Evolutionary conservation across 2,329 filamentous ascomycete species (phyloP).

Genomic region (Phyllosticta citribraziliensis): DNA sequence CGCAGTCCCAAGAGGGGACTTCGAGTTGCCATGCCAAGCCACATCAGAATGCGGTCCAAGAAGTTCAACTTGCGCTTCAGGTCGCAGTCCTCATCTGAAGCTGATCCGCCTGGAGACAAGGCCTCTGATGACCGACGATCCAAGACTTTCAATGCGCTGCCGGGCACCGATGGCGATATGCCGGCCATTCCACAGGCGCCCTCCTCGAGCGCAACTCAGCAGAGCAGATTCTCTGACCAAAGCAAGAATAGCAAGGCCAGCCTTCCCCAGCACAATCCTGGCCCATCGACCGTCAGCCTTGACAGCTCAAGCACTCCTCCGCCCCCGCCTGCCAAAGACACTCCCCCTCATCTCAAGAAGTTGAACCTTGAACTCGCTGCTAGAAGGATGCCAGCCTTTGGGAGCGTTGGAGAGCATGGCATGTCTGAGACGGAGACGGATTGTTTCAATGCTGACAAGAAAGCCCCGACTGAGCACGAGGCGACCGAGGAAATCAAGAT

Average conservation of each 20-base stretch:
- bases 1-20: not conserved
- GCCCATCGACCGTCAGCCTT: not conserved
- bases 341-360: constrained; percentile 23
- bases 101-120: not conserved
- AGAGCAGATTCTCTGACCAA: no score
- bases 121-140: not conserved
- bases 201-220: no score
- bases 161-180: not conserved
- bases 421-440: not conserved
- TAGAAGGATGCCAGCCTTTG: not conserved
- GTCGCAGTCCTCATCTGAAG: not conserved
- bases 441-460: not conserved
- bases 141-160: not conserved
- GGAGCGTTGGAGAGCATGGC: not conserved
- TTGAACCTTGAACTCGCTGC: not conserved
- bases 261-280: not conserved
- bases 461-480: not conserved
- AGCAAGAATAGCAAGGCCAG: not conserved
- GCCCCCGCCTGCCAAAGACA: constrained; percentile 34
- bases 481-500: not conserved
- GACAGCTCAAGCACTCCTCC: constrained; percentile 23
- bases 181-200: not conserved
- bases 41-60: not conserved
- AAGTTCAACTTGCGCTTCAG: not conserved
- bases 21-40: not conserved